Conservation (phyloP, 148 eudicot genomes). For the Pharnaceum exiguum region DNA sequence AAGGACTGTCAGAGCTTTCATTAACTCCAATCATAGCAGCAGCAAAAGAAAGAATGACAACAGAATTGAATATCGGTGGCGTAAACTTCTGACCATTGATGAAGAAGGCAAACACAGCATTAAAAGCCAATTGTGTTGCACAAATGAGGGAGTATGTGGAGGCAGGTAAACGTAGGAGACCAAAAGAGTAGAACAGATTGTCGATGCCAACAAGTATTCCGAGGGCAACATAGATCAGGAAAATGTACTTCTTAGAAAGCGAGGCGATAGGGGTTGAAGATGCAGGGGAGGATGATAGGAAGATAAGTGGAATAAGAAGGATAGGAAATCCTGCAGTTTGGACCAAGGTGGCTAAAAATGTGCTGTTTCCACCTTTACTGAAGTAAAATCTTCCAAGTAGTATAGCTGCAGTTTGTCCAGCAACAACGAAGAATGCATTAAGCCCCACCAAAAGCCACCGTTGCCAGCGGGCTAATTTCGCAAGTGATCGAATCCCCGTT, state of each 20-base stretch:
- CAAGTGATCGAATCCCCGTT: conserved; percentile 18
- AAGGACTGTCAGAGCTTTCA: conserved; percentile 45
- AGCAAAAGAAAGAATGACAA: conserved; percentile 62
- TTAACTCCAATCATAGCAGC: conserved; percentile 67
- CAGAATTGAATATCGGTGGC: conserved; percentile 61
- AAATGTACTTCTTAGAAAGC: conserved; percentile 22
- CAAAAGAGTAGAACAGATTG: conserved; percentile 66
- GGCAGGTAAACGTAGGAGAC: conserved; percentile 70
- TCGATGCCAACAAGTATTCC: conserved; percentile 67
- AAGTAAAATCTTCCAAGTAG: conserved; percentile 80
- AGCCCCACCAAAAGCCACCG: conserved; percentile 78
- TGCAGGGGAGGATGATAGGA: conserved; percentile 33
- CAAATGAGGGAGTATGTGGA: conserved; percentile 92
- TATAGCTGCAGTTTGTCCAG: conserved; percentile 78
- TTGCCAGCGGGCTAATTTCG: conserved; percentile 44
- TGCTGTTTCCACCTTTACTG: conserved; percentile 79
- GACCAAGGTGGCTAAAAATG: conserved; percentile 74
- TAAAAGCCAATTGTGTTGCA: conserved; percentile 73
- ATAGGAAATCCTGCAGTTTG: conserved; percentile 85
- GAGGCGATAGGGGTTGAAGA: conserved; percentile 31
- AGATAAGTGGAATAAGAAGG: conserved; percentile 52
- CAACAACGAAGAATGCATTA: conserved; percentile 53
- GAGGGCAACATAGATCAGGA: conserved; percentile 42
- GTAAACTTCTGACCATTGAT: conserved; percentile 79
- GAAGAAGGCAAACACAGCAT: conserved; percentile 69